These are phyloP conservation scores for Penicillium malachiteum DNA, from an alignment of 495 filamentous ascomycete genomes.

Conservation along the genomic window DNA sequence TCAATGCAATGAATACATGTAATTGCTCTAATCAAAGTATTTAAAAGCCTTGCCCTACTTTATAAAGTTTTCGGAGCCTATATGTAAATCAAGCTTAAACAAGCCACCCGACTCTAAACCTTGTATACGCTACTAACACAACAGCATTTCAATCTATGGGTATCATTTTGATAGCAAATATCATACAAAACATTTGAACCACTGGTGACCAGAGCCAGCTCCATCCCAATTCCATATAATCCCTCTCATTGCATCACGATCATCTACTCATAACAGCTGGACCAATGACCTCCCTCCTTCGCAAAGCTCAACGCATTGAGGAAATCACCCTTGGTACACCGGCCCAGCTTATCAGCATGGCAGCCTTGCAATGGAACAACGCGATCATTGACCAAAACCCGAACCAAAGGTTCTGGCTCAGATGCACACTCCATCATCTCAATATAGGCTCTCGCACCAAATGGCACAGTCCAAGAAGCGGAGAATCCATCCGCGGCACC, in stretches of 20 bases:
- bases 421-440: constrained; percentile 74
- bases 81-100: too few relatives aligned
- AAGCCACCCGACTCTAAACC: too few relatives aligned
- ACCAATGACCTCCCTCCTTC: constrained; percentile 67
- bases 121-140: not conserved
- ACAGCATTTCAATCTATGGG: not conserved
- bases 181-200: not conserved
- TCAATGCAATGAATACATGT: too few relatives aligned
- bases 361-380: constrained; percentile 71
- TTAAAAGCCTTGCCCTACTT: too few relatives aligned
- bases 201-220: not conserved
- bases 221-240: too few relatives aligned
- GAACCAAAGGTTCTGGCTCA: constrained; percentile 57
- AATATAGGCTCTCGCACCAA: constrained; percentile 72
- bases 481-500: constrained; percentile 57
- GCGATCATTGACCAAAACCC: constrained; percentile 78
- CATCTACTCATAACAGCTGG: constrained; percentile 54
- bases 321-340: constrained; percentile 65
- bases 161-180: not conserved
- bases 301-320: constrained; percentile 72
- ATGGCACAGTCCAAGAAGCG: constrained; percentile 75
- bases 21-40: too few relatives aligned
- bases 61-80: too few relatives aligned
- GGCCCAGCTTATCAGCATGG: constrained; percentile 60
- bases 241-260: not conserved